A percentile compares a stretch with the other conserved stretches of the same genome.
phyloP scores from a whole-genome alignment of 129 eudicot species.

The Deinandra increscens region DNA sequence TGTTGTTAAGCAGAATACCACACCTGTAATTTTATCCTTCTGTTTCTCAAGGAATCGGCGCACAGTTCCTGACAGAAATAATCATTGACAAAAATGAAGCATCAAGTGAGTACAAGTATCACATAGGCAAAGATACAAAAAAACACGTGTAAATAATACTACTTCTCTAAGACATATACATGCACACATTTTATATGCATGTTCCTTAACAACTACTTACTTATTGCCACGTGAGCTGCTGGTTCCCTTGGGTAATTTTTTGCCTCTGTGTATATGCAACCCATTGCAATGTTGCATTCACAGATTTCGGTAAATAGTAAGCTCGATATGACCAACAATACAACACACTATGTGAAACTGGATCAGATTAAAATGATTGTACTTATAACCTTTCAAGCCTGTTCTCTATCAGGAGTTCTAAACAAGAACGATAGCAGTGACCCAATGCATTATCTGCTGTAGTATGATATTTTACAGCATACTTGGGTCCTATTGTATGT shows the following conservation, averaged over 20 bases:
- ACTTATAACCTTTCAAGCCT: slow-evolving; percentile 70
- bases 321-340: slow-evolving; percentile 14
- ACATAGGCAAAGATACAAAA: no score
- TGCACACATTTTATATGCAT: no score
- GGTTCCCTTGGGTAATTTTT: slow-evolving; percentile 98
- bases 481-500: slow-evolving; percentile 98
- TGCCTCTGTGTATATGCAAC: slow-evolving; percentile 95
- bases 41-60: no score
- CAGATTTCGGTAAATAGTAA: slow-evolving; percentile 26
- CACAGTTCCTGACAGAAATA: no score
- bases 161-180: no score
- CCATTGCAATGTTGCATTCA: slow-evolving; percentile 86
- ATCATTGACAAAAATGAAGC: no score
- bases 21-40: no score
- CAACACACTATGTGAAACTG: slow-evolving; percentile 14
- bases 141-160: no score
- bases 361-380: neutral
- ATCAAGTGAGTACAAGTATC: no score
- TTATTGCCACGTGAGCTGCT: no score
- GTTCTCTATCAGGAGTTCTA: slow-evolving; percentile 89
- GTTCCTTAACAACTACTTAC: no score
- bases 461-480: slow-evolving; percentile 97
- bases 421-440: slow-evolving; percentile 94
- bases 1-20: no score
- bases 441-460: slow-evolving; percentile 99